Evolutionary conservation across 2,329 filamentous ascomycete species (phyloP).

Genomic region (Alternaria sp.): DNA sequence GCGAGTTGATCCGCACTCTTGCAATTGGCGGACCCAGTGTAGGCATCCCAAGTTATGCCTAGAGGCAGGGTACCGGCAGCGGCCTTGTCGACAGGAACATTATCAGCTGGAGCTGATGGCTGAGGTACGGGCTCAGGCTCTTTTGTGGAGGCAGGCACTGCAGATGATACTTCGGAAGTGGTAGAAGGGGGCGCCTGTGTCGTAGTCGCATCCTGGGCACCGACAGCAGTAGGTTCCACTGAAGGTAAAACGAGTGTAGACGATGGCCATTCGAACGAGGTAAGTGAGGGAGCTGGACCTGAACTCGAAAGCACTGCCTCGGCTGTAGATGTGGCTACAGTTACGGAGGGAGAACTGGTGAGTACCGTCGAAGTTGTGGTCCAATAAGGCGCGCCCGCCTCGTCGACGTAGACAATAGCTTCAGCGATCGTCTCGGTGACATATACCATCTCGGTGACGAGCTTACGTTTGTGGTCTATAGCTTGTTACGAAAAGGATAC

Average conservation of each 20-base stretch:
- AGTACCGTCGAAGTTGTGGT: slow-evolving; percentile 33
- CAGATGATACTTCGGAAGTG: background rate
- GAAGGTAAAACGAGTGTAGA: slow-evolving; percentile 17
- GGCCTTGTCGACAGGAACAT: slow-evolving; percentile 9
- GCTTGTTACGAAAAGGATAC: slow-evolving; percentile 17
- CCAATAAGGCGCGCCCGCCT: slow-evolving; percentile 37
- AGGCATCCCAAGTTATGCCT: slow-evolving; percentile 48
- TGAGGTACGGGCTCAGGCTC: slow-evolving; percentile 9
- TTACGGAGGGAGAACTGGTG: slow-evolving; percentile 9
- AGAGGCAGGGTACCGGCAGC: slow-evolving; percentile 29
- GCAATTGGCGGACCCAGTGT: slow-evolving; percentile 58
- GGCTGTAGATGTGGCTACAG: slow-evolving; percentile 20
- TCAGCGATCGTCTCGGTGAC: slow-evolving; percentile 43
- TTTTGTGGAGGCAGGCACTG: slow-evolving; percentile 4
- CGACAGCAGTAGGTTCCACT: slow-evolving; percentile 17
- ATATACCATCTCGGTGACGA: slow-evolving; percentile 44
- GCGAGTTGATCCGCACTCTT: slow-evolving; percentile 71
- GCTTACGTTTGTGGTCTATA: slow-evolving; percentile 41
- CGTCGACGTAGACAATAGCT: slow-evolving; percentile 45
- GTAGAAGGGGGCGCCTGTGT: slow-evolving; percentile 12
- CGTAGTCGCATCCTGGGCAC: slow-evolving; percentile 8
- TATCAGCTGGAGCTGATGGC: slow-evolving; percentile 8
- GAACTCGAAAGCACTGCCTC: background rate
- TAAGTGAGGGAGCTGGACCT: slow-evolving; percentile 8
- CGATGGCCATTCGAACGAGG: background rate